Percentiles rank a stretch among this genome's conserved stretches.
These are phyloP conservation scores for Acanthamoeba rhysodes DNA, from an alignment of 208 protist species.

Conservation along the genomic window DNA sequence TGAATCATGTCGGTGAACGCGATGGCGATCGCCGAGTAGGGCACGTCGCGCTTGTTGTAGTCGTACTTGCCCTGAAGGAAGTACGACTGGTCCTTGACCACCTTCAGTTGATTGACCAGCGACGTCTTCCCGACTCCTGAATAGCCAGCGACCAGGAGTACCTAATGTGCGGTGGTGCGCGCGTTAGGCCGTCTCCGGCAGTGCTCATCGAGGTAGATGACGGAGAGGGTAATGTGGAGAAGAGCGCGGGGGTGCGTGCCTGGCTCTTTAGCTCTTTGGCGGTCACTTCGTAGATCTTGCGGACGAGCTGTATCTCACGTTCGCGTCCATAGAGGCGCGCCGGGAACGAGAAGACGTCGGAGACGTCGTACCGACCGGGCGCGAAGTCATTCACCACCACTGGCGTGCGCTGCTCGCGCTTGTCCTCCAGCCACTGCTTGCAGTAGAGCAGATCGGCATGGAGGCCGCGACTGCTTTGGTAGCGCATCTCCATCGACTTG, in stretches of 20 bases:
- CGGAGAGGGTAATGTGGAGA: background rate
- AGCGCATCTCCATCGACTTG: slow-evolving; percentile 56
- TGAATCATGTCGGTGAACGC: slow-evolving; percentile 64
- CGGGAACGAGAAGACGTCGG: slow-evolving; percentile 64
- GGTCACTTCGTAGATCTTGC: background rate
- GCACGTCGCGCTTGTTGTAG: slow-evolving; percentile 71
- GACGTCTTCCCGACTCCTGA: slow-evolving; percentile 58
- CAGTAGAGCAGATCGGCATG: slow-evolving; percentile 12
- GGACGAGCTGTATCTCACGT: background rate
- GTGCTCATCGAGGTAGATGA: background rate
- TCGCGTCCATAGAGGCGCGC: slow-evolving; percentile 43
- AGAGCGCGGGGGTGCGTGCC: background rate
- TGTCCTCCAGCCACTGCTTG: too few relatives aligned
- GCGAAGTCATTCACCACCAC: background rate
- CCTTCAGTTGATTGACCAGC: slow-evolving; percentile 45
- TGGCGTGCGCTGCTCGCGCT: background rate
- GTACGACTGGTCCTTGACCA: slow-evolving; percentile 53
- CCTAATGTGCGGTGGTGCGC: background rate
- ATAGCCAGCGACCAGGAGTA: slow-evolving; percentile 38
- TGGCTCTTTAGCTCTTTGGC: background rate
- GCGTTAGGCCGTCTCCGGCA: background rate
- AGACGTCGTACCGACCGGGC: slow-evolving; percentile 51
- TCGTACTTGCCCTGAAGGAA: slow-evolving; percentile 74
- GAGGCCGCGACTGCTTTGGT: slow-evolving; percentile 60
- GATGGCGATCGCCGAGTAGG: slow-evolving; percentile 63